A percentile compares a stretch with the other conserved stretches of the same genome.
Conservation (phyloP, 441 rosid species). For the Syzygium malaccense region DNA sequence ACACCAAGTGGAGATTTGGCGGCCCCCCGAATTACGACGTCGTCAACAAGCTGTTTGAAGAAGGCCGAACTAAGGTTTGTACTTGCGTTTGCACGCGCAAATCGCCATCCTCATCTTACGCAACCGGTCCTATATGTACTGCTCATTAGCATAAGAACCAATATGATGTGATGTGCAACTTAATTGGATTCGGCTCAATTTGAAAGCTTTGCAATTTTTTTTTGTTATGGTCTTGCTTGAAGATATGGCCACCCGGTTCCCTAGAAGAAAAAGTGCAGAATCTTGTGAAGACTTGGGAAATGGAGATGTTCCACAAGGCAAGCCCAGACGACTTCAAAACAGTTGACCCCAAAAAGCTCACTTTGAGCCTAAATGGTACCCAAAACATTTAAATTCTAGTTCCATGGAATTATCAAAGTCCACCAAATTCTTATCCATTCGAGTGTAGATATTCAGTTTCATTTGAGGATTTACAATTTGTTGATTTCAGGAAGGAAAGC, state of each 20-base stretch:
- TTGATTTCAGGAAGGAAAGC: not conserved
- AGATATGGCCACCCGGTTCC: slow-evolving; percentile 63
- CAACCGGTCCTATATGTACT: not conserved
- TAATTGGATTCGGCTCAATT: not conserved
- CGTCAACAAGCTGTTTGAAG: slow-evolving; percentile 9
- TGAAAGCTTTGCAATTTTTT: not conserved
- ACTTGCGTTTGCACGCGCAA: not conserved
- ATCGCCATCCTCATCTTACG: not conserved
- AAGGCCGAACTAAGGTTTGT: slow-evolving; percentile 6
- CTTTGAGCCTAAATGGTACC: slow-evolving; percentile 43
- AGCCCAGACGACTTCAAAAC: slow-evolving; percentile 28
- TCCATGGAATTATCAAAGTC: not conserved
- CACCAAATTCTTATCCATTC: not conserved
- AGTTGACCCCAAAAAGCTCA: slow-evolving; percentile 23
- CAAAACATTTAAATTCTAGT: not conserved
- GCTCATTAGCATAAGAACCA: not conserved
- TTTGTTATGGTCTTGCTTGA: not conserved
- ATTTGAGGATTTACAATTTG: not conserved
- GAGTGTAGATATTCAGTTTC: not conserved
- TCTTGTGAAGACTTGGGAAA: slow-evolving; percentile 61
- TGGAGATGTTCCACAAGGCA: slow-evolving; percentile 51
- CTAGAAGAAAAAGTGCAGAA: slow-evolving; percentile 56
- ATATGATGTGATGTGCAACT: not conserved
- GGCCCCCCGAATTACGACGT: slow-evolving; percentile 1
- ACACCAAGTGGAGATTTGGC: slow-evolving; percentile 4